Percentiles rank a stretch among this genome's conserved stretches.
Evolutionary conservation across 176 grass and related monocot genomes (phyloP).

Genomic region (Poa pratensis): DNA sequence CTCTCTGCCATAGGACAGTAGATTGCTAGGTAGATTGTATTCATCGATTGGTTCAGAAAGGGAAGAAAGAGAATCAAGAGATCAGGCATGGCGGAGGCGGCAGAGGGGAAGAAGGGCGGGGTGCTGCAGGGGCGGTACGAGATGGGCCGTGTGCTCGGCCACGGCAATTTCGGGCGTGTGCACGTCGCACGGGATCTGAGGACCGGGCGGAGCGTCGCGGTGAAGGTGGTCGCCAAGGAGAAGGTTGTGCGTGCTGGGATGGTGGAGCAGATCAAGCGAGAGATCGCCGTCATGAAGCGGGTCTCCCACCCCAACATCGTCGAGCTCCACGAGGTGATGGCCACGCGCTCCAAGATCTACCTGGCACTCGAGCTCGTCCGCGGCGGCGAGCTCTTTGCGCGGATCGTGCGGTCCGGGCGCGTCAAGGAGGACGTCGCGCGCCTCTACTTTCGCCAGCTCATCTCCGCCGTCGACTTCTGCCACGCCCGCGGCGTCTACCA

Average conservation of each 20-base stretch:
- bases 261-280: conserved; percentile 87
- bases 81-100: conserved; percentile 21
- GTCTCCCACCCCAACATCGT: conserved; percentile 92
- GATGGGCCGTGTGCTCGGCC: conserved; percentile 76
- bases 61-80: neutral
- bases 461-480: conserved; percentile 95
- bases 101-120: conserved; percentile 33
- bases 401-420: conserved; percentile 59
- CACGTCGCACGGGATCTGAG: conserved; percentile 71
- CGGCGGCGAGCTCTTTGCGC: conserved; percentile 86
- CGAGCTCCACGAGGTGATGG: conserved; percentile 93
- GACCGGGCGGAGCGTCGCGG: conserved; percentile 67
- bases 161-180: conserved; percentile 87
- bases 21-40: conserved; percentile 22
- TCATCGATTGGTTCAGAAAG: neutral
- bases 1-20: neutral
- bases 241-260: conserved; percentile 71
- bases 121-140: conserved; percentile 82
- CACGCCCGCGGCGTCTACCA: conserved; percentile 91
- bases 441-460: conserved; percentile 80
- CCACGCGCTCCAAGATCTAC: conserved; percentile 94
- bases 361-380: conserved; percentile 94
- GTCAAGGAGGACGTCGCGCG: conserved; percentile 81
- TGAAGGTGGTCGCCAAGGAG: conserved; percentile 84
- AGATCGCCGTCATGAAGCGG: conserved; percentile 84